Evolutionary conservation across 2,329 filamentous ascomycete species (phyloP).

Genomic region (Diaporthe caulivora): DNA sequence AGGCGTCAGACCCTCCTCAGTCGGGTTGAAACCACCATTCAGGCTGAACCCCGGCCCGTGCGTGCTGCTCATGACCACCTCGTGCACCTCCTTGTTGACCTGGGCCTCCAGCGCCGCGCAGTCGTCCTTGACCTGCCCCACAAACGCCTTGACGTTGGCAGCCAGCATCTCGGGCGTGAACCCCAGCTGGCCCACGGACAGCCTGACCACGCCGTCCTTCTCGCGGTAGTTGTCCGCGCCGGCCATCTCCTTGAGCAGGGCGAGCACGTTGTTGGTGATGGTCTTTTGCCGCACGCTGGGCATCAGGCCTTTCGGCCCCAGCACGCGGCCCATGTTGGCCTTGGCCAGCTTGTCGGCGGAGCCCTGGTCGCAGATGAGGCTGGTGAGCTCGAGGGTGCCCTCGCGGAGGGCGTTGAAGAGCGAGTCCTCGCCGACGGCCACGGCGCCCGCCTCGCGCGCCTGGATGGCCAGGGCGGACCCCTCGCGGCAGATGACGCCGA

Average conservation of each 20-base stretch:
- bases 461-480: constrained; percentile 79
- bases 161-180: constrained; percentile 90
- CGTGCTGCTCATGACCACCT: constrained; percentile 87
- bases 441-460: constrained; percentile 82
- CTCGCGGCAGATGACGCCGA: constrained; percentile 92
- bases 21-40: constrained; percentile 80
- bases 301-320: constrained; percentile 94
- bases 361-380: constrained; percentile 86
- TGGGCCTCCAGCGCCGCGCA: constrained; percentile 74
- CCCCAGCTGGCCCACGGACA: constrained; percentile 91
- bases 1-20: constrained; percentile 67
- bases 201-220: constrained; percentile 82
- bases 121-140: constrained; percentile 83
- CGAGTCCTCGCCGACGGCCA: constrained; percentile 85
- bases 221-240: constrained; percentile 91
- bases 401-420: constrained; percentile 82
- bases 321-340: constrained; percentile 81
- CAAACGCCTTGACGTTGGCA: constrained; percentile 83
- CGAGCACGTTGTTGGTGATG: constrained; percentile 82
- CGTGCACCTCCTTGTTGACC: constrained; percentile 78
- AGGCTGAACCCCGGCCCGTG: constrained; percentile 88
- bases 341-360: constrained; percentile 84
- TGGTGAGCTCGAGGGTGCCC: constrained; percentile 87
- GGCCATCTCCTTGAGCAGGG: constrained; percentile 83
- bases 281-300: constrained; percentile 90